phyloP scores from a whole-genome alignment of 2,329 filamentous ascomycete species.

The Cytospora piceicola region DNA sequence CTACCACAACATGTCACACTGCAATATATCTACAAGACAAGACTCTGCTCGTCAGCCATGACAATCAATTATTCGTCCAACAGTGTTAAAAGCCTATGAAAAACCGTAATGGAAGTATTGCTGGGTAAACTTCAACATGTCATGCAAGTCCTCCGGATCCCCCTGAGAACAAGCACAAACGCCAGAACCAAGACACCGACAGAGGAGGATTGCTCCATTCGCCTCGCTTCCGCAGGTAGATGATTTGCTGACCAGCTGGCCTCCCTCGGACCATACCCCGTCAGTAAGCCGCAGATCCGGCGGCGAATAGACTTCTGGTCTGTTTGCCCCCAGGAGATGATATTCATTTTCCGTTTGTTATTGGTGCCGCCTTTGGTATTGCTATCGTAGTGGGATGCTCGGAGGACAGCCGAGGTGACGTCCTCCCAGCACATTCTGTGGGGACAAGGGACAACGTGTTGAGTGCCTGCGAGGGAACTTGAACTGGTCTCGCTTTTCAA shows the following conservation, averaged over 20 bases:
- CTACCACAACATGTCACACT: not conserved
- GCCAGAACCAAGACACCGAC: not conserved
- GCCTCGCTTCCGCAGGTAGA: not conserved
- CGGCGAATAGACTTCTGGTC: not conserved
- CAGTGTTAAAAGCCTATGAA: constrained; percentile 19
- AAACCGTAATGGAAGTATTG: constrained; percentile 17
- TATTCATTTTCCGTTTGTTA: not conserved
- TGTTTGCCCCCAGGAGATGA: not conserved
- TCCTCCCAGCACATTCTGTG: not conserved
- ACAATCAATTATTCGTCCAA: constrained; percentile 20
- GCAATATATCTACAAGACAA: not conserved
- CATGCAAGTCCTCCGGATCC: constrained; percentile 17
- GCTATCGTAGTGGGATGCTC: not conserved
- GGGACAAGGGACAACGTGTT: not conserved
- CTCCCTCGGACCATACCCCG: not conserved
- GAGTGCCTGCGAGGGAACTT: not conserved
- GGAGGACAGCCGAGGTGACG: not conserved
- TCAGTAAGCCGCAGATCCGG: not conserved
- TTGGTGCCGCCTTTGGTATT: not conserved
- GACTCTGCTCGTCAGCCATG: constrained; percentile 30
- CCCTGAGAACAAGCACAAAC: constrained; percentile 9
- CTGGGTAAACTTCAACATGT: constrained; percentile 9
- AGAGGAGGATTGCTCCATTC: not conserved
- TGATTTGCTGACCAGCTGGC: not conserved
- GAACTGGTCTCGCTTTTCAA: not conserved